These are phyloP conservation scores for Juglanconis oblonga DNA, from an alignment of 2,329 filamentous ascomycete species.

Conservation along the genomic window DNA sequence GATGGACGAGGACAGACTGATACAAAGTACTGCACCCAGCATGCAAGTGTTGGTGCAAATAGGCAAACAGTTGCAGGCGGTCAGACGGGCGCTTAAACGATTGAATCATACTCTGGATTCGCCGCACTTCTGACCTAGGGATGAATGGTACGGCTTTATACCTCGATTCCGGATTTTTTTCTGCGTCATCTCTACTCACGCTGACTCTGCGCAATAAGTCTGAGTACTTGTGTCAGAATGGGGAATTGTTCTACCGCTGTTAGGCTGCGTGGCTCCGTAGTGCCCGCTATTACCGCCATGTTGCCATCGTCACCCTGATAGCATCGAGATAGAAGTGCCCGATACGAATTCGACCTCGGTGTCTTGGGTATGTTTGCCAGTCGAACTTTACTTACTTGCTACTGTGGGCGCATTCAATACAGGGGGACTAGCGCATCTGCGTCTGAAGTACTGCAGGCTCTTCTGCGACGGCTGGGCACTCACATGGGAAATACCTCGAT, in stretches of 20 bases:
- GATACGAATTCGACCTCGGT: not conserved
- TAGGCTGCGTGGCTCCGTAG: too few species aligned
- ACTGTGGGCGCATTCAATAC: constrained; percentile 5
- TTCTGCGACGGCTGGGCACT: not conserved
- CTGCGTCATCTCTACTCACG: too few species aligned
- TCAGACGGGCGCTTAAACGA: not conserved
- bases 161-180: too few species aligned
- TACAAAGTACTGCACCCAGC: too few species aligned
- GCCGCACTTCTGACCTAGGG: too few species aligned
- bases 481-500: not conserved
- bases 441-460: not conserved
- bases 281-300: not conserved
- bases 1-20: too few species aligned
- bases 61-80: not conserved
- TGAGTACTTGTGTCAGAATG: too few species aligned
- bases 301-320: not conserved
- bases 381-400: not conserved
- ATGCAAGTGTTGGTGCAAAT: not conserved
- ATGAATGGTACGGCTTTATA: too few species aligned
- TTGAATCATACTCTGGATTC: not conserved
- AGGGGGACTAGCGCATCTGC: not conserved
- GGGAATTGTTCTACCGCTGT: too few species aligned
- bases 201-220: too few species aligned
- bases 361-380: constrained; percentile 2
- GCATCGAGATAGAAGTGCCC: not conserved